Percentiles rank a stretch among this genome's conserved stretches.
These are phyloP conservation scores for Neckera pumila DNA, from an alignment of 225 moss, liverwort and hornwort species.

Conservation along the genomic window DNA sequence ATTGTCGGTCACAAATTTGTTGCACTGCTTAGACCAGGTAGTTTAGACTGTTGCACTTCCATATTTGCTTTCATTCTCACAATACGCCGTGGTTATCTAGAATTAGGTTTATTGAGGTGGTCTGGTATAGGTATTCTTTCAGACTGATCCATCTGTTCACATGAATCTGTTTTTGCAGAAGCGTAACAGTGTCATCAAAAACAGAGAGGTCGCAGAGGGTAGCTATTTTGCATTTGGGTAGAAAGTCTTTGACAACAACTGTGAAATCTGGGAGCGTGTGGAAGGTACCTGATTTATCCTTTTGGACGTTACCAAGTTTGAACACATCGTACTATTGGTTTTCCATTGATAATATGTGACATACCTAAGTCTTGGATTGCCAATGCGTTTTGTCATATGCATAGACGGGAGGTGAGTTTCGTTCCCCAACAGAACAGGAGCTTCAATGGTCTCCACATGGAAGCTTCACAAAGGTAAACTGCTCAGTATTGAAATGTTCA, in stretches of 20 bases:
- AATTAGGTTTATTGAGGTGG: neutral
- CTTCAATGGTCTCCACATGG: constrained; percentile 29
- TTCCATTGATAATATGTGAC: neutral
- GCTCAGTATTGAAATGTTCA: neutral
- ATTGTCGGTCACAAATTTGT: neutral
- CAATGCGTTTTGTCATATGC: neutral
- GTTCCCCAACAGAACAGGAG: constrained; percentile 31
- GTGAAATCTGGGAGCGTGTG: constrained; percentile 35
- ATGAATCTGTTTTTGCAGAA: neutral
- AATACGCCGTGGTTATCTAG: neutral
- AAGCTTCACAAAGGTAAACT: constrained; percentile 37
- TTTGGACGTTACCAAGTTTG: neutral
- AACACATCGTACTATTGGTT: neutral
- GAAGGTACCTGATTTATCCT: constrained; percentile 17
- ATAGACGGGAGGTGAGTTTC: constrained; percentile 35
- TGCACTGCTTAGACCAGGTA: neutral
- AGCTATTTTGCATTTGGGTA: constrained; percentile 19
- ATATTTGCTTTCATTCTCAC: neutral
- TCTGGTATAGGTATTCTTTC: neutral
- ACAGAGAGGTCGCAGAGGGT: constrained; percentile 16
- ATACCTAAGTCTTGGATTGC: neutral
- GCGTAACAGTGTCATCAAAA: constrained; percentile 36
- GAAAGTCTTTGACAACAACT: constrained; percentile 5
- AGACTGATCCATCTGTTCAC: neutral
- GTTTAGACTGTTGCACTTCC: neutral